These are phyloP conservation scores for Lentinula lateritia DNA, from an alignment of 768 basidiomycete genomes.

Conservation along the genomic window DNA sequence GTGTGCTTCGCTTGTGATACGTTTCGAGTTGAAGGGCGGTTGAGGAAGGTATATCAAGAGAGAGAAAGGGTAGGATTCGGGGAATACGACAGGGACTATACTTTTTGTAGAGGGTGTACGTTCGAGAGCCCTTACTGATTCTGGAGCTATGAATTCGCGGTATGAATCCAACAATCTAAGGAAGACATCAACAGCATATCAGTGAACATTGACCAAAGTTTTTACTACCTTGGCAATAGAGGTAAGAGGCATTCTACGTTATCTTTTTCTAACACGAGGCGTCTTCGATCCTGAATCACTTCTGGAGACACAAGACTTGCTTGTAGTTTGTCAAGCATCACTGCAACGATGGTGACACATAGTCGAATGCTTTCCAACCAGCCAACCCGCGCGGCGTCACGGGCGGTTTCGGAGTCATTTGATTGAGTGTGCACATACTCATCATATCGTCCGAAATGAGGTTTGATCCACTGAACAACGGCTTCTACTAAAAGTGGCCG, in stretches of 20 bases:
- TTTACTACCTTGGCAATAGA: slow-evolving; percentile 70
- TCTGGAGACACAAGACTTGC: slow-evolving; percentile 67
- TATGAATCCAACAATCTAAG: slow-evolving; percentile 82
- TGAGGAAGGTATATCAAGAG: slow-evolving; percentile 62
- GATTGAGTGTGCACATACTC: slow-evolving; percentile 62
- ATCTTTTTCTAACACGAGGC: slow-evolving; percentile 79
- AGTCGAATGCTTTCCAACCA: slow-evolving; percentile 93
- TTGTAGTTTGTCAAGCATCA: slow-evolving; percentile 88
- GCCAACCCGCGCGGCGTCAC: slow-evolving; percentile 71
- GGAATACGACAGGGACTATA: slow-evolving; percentile 75
- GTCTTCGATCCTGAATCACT: slow-evolving; percentile 53
- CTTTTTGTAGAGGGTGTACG: slow-evolving; percentile 59
- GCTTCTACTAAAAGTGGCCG: slow-evolving; percentile 80
- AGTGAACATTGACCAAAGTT: neutral
- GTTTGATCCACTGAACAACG: slow-evolving; percentile 91
- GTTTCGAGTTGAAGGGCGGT: slow-evolving; percentile 32
- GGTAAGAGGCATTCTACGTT: slow-evolving; percentile 84
- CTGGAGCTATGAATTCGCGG: slow-evolving; percentile 69
- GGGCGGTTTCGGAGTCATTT: slow-evolving; percentile 59
- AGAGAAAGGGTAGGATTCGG: slow-evolving; percentile 91
- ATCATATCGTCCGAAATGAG: slow-evolving; percentile 89
- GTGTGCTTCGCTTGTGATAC: slow-evolving; percentile 38
- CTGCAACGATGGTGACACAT: slow-evolving; percentile 81
- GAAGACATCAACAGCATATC: neutral
- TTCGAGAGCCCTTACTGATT: slow-evolving; percentile 65